Conservation (phyloP, 1,284 basidiomycete species). For the Mycosarcoma mackinlayi region DNA sequence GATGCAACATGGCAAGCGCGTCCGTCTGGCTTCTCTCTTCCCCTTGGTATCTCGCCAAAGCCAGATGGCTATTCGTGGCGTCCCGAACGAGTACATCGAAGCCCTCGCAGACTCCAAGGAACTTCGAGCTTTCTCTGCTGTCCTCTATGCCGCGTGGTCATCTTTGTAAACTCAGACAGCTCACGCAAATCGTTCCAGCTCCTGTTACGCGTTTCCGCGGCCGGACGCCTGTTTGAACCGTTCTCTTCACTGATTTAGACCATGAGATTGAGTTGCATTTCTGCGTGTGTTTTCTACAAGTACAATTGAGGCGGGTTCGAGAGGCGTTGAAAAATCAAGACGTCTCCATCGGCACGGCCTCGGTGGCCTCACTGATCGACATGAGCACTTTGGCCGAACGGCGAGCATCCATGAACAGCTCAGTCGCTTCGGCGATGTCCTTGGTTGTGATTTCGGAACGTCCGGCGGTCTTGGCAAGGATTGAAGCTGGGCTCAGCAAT, state of each 20-base stretch:
- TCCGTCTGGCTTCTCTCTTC: constrained; percentile 79
- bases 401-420: constrained; percentile 91
- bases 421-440: constrained; percentile 86
- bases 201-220: no score
- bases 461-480: constrained; percentile 81
- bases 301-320: constrained; percentile 8
- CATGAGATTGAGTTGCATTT: background rate
- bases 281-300: constrained; percentile 21
- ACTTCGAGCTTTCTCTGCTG: constrained; percentile 71
- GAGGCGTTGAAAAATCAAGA: constrained; percentile 13
- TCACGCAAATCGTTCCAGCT: no score
- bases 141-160: constrained; percentile 71
- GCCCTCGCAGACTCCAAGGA: constrained; percentile 69
- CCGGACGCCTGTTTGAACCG: background rate
- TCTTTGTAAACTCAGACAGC: constrained; percentile 24
- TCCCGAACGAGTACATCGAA: constrained; percentile 85
- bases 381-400: constrained; percentile 51
- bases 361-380: constrained; percentile 16
- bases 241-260: background rate
- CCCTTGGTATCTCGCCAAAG: constrained; percentile 83
- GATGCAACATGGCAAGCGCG: constrained; percentile 70
- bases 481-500: constrained; percentile 89
- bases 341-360: constrained; percentile 49
- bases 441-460: constrained; percentile 83
- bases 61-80: constrained; percentile 76